A percentile compares a stretch with the other conserved stretches of the same genome.
Conservation (phyloP, 1,284 basidiomycete species). For the Malassezia furfur region DNA sequence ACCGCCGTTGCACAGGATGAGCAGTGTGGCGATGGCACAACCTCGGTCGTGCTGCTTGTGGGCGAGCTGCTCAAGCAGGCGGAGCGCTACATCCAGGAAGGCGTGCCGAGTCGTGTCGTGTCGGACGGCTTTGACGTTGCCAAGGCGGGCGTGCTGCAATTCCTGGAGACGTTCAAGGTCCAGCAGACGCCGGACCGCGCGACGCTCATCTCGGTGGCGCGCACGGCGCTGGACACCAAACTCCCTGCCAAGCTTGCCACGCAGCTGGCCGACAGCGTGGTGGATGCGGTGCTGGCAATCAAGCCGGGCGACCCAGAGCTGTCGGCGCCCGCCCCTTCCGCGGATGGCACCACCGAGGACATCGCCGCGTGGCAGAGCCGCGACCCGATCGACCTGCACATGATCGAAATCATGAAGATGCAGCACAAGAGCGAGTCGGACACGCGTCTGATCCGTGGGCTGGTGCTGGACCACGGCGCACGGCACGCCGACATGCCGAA, state of each 20-base stretch:
- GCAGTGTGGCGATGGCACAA: conserved; percentile 97
- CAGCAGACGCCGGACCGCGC: conserved; percentile 68
- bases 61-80: conserved; percentile 96
- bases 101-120: conserved; percentile 93
- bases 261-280: conserved; percentile 80
- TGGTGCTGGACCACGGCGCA: conserved; percentile 87
- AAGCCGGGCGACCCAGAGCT: conserved; percentile 49
- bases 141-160: conserved; percentile 90
- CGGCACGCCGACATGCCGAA: conserved; percentile 99
- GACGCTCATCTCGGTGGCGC: conserved; percentile 80
- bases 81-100: conserved; percentile 93
- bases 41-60: conserved; percentile 89
- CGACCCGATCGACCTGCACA: conserved; percentile 87
- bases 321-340: conserved; percentile 26
- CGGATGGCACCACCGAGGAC: conserved; percentile 36
- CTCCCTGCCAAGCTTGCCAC: conserved; percentile 72
- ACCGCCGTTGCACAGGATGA: conserved; percentile 98
- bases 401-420: conserved; percentile 99
- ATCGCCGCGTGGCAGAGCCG: conserved; percentile 39
- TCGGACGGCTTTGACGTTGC: conserved; percentile 92
- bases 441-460: conserved; percentile 88
- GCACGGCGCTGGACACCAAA: conserved; percentile 92
- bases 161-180: conserved; percentile 79
- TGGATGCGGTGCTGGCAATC: conserved; percentile 89
- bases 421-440: conserved; percentile 96